Percentiles rank a stretch among this genome's conserved stretches.
phyloP scores from a whole-genome alignment of 805 yeast species.

The Kazachstania viticola region DNA sequence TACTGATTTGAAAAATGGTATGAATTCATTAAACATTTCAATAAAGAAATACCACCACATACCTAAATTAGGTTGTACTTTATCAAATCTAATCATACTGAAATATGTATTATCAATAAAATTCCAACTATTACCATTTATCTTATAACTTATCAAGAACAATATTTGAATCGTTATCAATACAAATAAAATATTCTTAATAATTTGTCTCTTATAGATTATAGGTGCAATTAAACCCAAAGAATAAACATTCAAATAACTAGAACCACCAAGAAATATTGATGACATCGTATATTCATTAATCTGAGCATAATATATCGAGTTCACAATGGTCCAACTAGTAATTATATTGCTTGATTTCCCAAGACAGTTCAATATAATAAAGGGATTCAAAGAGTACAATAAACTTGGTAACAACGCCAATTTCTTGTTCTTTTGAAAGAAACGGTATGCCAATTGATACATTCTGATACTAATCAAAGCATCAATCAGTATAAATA shows the following conservation, averaged over 20 bases:
- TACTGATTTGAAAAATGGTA: conserved; percentile 69
- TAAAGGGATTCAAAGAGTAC: conserved; percentile 72
- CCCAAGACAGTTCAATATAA: conserved; percentile 55
- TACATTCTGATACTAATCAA: conserved; percentile 33
- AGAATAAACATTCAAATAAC: conserved; percentile 56
- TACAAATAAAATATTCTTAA: conserved; percentile 2
- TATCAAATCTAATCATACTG: conserved; percentile 45
- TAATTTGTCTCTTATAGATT: conserved; percentile 1
- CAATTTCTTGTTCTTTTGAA: conserved; percentile 29
- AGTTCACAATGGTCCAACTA: conserved; percentile 42
- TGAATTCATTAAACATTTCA: conserved; percentile 86
- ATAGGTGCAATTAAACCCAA: conserved; percentile 46
- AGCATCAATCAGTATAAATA: conserved; percentile 41
- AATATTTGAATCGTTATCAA: conserved; percentile 9
- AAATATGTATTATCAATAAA: conserved; percentile 49
- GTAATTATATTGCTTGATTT: conserved; percentile 56
- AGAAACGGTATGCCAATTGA: conserved; percentile 30
- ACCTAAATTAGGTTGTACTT: conserved; percentile 82
- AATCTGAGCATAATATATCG: conserved; percentile 35
- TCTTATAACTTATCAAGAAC: conserved; percentile 29
- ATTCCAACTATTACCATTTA: conserved; percentile 30
- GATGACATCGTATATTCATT: conserved; percentile 24
- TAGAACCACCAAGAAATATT: conserved; percentile 34
- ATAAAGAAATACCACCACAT: conserved; percentile 98
- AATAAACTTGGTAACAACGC: conserved; percentile 42